Evolutionary conservation across 441 rosid species (phyloP).

Genomic region (Heliophila coronopifolia): DNA sequence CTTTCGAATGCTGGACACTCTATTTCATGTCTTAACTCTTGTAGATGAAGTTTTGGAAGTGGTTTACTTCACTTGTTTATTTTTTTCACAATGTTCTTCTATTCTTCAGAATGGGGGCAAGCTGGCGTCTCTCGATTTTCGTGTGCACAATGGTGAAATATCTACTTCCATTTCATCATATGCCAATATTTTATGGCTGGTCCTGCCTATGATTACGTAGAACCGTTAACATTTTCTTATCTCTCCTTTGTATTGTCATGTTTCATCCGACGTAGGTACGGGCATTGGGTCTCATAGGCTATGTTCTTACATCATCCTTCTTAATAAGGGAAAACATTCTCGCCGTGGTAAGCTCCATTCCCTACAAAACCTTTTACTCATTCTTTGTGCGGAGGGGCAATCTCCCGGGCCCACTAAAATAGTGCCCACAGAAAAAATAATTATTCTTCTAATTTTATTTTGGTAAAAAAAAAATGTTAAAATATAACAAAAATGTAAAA

Average conservation of each 20-base stretch:
- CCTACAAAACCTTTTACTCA: not conserved
- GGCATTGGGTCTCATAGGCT: slow-evolving; percentile 65
- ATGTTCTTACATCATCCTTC: slow-evolving; percentile 75
- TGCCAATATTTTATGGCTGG: too few relatives aligned
- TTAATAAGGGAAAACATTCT: slow-evolving; percentile 87
- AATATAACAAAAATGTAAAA: too few relatives aligned
- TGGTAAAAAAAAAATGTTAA: too few relatives aligned
- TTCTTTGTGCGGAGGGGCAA: too few relatives aligned
- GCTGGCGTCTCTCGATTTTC: slow-evolving; percentile 69
- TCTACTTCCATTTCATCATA: too few relatives aligned
- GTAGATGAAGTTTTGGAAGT: not conserved
- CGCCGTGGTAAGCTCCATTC: slow-evolving; percentile 49
- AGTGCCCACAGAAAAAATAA: too few relatives aligned
- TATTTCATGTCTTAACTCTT: not conserved
- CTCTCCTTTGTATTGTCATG: slow-evolving; percentile 5
- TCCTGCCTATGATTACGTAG: not conserved
- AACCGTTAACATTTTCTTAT: slow-evolving; percentile 5
- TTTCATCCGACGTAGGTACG: slow-evolving; percentile 53
- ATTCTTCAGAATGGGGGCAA: slow-evolving; percentile 51
- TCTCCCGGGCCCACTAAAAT: too few relatives aligned
- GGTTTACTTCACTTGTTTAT: slow-evolving; percentile 6
- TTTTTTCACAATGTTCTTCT: not conserved
- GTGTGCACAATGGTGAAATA: slow-evolving; percentile 59
- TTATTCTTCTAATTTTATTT: too few relatives aligned
- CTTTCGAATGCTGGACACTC: not conserved